Evolutionary conservation across 257 asterid species (phyloP).

Genomic region (Solanum peruvianum): DNA sequence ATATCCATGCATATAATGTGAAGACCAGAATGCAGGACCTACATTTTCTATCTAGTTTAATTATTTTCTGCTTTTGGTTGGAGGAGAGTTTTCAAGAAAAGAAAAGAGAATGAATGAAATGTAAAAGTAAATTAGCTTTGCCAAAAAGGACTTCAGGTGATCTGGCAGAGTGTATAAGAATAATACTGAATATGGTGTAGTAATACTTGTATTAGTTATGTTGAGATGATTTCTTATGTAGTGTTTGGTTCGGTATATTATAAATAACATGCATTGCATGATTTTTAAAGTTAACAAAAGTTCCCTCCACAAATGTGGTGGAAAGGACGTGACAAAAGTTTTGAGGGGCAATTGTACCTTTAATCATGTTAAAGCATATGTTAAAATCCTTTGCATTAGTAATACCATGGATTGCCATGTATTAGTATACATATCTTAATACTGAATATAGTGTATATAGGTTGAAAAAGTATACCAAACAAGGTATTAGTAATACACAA

Average conservation of each 20-base stretch:
- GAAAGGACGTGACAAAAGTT: neutral
- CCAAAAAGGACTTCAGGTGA: neutral
- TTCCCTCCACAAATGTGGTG: neutral
- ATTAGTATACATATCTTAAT: neutral
- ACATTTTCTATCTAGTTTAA: neutral
- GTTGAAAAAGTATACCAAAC: neutral
- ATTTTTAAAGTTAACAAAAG: too few species aligned
- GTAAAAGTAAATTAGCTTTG: neutral
- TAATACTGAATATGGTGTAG: neutral
- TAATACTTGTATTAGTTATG: neutral
- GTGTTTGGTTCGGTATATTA: neutral
- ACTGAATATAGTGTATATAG: neutral
- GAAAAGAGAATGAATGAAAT: neutral
- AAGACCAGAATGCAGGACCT: neutral
- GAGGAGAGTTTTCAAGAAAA: neutral
- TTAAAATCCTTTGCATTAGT: neutral
- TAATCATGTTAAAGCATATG: neutral
- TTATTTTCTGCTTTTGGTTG: neutral
- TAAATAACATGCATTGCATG: neutral
- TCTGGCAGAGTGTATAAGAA: neutral
- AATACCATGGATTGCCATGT: neutral
- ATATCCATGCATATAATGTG: neutral
- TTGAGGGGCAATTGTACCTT: neutral
- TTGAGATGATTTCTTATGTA: neutral
- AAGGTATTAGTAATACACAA: neutral